Base-by-base conservation (phyloP, 108 stramenopile species). In the Aurantiochytrium sp. region DNA sequence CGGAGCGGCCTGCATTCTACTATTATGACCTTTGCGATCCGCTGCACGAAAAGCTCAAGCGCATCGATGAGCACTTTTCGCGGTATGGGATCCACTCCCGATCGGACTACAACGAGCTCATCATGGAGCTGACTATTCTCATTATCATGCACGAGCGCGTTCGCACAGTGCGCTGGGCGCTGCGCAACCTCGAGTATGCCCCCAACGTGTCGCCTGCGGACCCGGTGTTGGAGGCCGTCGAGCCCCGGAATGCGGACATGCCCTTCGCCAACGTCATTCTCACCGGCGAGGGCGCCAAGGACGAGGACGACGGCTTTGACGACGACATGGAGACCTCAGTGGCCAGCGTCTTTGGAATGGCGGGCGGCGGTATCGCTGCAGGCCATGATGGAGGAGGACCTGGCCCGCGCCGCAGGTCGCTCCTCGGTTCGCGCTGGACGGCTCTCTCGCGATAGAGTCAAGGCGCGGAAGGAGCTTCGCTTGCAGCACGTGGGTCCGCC, bases 101-200 rank as follows among this genome's bases (percentile, higher is more conserved):
- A 6, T 41, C 45, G 21, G 73, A 81, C 73, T 81, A 48, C 73
- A 81, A 81, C 24, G 73, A 81, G 45, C 39, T 81, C 12, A 81
- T 81, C 1, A 81, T 24, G 42, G 73, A 81, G 45, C 39, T 81
- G 1, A 27, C 73, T 12, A 81, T 81, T 48, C 42, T 81, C n/a
- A 27, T 81, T 3, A 12, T 81, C 12, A 22, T 81, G 73, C 73
- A 81, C 45, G 73, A 81, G 27, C 39, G 73, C 8, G 73, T 81
- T 6, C 45, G 42, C 39, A 81, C 73, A 24, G 45, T 81, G 12
- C 73, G 45, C n/a, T 81, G 73, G 73, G 39, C 73, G 6, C 39
- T 81, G 73, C n/a, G 27, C 6, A 81, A 81, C 73, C 73, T 81
- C 42, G 42, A 48, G 73, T 81, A 48, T 30, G 24, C 21, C 27